Evolutionary conservation across 768 basidiomycete genomes (phyloP).

Genomic region (Podaxis sp.): DNA sequence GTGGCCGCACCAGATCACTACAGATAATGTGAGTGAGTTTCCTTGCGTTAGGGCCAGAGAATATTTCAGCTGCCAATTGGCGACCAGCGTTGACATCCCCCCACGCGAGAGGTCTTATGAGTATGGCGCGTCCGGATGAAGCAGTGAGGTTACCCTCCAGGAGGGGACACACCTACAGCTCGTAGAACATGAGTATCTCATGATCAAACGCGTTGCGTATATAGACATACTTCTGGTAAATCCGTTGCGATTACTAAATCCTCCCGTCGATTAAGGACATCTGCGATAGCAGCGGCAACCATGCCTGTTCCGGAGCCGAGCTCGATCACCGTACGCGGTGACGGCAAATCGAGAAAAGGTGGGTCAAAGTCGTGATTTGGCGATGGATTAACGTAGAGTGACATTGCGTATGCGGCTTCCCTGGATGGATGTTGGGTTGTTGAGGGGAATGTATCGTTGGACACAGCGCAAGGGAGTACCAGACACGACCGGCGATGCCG

Average conservation of each 20-base stretch:
- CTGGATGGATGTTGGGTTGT: constrained; percentile 32
- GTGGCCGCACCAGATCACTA: constrained; percentile 72
- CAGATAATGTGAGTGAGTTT: constrained; percentile 68
- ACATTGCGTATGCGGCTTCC: constrained; percentile 71
- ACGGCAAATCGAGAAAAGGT: constrained; percentile 35
- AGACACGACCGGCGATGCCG: constrained; percentile 84
- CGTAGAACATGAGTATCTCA: background rate
- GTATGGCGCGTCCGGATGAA: background rate
- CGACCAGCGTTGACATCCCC: constrained; percentile 48
- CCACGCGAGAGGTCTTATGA: constrained; percentile 68
- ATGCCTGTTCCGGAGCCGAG: constrained; percentile 79
- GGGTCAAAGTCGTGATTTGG: constrained; percentile 50
- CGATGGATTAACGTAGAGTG: constrained; percentile 47
- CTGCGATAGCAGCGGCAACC: constrained; percentile 44
- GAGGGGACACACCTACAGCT: constrained; percentile 43
- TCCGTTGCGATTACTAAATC: constrained; percentile 66
- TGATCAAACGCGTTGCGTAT: background rate
- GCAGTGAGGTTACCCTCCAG: constrained; percentile 36
- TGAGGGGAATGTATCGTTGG: background rate
- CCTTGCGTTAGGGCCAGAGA: constrained; percentile 13
- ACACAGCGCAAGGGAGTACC: constrained; percentile 43
- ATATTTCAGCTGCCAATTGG: constrained; percentile 39
- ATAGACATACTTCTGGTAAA: constrained; percentile 61
- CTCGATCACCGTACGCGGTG: constrained; percentile 52
- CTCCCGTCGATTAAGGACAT: constrained; percentile 32